These are phyloP conservation scores for Quercus agrifolia DNA, from an alignment of 306 rosid species.

Conservation along the genomic window DNA sequence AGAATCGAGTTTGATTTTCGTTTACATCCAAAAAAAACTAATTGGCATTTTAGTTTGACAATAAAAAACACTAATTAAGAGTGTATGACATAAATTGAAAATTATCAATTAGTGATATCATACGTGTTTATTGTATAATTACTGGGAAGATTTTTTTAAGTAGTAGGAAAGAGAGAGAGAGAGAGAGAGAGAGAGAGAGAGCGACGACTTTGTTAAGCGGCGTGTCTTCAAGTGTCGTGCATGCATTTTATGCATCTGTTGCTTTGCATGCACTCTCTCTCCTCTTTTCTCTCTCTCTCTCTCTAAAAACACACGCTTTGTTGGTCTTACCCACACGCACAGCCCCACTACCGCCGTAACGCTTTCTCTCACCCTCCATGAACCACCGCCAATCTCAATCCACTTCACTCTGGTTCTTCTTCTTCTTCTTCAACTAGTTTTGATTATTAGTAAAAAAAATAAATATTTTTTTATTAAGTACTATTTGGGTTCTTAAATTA, in stretches of 20 bases:
- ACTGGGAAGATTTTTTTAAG: fast-evolving
- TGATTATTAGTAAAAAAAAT: not conserved
- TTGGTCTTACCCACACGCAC: conserved; percentile 33
- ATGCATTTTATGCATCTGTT: conserved; percentile 90
- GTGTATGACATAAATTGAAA: too few species aligned
- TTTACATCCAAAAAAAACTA: fast-evolving
- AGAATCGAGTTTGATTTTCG: fast-evolving
- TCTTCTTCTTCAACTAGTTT: conserved; percentile 10
- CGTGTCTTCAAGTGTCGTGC: conserved; percentile 96
- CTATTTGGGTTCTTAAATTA: conserved; percentile 14
- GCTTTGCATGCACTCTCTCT: conserved; percentile 90
- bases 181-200: not conserved
- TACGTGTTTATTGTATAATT: too few species aligned
- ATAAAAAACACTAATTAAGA: fast-evolving
- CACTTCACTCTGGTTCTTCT: conserved; percentile 23
- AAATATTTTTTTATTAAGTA: not conserved
- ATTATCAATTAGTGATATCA: too few species aligned
- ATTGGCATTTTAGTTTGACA: fast-evolving
- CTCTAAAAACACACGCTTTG: conserved; percentile 37
- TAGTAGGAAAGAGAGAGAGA: too few species aligned
- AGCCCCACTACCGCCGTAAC: conserved; percentile 31
- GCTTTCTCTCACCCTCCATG: conserved; percentile 4
- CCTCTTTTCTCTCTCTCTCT: conserved; percentile 17
- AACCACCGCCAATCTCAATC: conserved; percentile 13
- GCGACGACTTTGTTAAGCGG: conserved; percentile 49